Evolutionary conservation across 768 basidiomycete species (phyloP).

Genomic region (button mushroom (Agaricus bisporus)): DNA sequence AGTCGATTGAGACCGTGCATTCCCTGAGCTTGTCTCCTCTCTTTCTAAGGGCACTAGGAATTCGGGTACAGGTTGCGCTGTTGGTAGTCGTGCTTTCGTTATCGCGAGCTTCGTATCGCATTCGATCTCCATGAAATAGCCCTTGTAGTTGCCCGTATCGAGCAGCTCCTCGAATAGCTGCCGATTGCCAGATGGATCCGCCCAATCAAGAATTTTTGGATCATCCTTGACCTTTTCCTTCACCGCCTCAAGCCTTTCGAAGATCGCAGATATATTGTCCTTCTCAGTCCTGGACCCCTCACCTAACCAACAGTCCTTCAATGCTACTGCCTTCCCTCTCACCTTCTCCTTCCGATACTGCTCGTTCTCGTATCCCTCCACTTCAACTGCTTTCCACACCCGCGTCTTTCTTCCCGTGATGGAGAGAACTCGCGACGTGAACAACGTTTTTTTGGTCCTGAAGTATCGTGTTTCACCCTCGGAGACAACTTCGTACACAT

Average conservation of each 20-base stretch:
- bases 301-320: constrained; percentile 18
- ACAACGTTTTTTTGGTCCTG: not conserved
- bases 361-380: not conserved
- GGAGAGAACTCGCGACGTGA: not conserved
- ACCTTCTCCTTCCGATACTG: not conserved
- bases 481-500: not conserved
- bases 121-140: not conserved
- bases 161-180: not conserved
- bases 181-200: too few species aligned
- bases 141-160: not conserved
- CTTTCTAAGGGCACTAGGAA: too few species aligned
- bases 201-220: too few species aligned
- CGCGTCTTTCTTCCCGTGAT: constrained; percentile 11
- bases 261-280: constrained; percentile 11
- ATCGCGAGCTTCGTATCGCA: not conserved
- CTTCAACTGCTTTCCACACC: constrained; percentile 11
- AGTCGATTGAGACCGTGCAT: too few species aligned
- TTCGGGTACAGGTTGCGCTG: not conserved
- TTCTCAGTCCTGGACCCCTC: constrained; percentile 7
- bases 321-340: constrained; percentile 2
- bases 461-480: not conserved
- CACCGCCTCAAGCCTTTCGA: not conserved
- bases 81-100: not conserved
- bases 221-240: not conserved
- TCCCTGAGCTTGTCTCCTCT: too few species aligned